A percentile compares a stretch with the other conserved stretches of the same genome.
phyloP scores from a whole-genome alignment of 2,329 filamentous ascomycete species.

The Aspergillus sclerotialis region DNA sequence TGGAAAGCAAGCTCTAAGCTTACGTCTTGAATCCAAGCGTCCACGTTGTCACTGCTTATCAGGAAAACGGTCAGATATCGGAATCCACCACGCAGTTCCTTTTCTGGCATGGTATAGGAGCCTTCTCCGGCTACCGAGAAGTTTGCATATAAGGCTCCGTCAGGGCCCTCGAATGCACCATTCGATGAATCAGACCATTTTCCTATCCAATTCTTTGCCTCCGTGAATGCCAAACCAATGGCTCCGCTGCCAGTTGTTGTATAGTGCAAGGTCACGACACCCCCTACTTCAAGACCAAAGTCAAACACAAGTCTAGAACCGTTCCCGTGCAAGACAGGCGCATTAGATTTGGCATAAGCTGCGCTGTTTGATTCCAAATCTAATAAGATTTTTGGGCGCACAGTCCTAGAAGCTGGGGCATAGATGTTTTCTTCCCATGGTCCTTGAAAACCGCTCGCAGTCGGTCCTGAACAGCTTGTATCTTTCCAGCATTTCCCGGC shows the following conservation, averaged over 20 bases:
- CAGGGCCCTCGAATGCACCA: conserved; percentile 36
- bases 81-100: conserved; percentile 38
- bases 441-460: conserved; percentile 47
- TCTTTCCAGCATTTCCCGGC: conserved; percentile 47
- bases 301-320: conserved; percentile 51
- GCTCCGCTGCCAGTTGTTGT: conserved; percentile 31
- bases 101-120: conserved; percentile 33
- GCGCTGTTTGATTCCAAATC: conserved; percentile 20
- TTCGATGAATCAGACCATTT: conserved; percentile 44
- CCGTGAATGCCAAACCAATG: conserved; percentile 43
- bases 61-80: conserved; percentile 39
- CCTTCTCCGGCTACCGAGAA: conserved; percentile 26
- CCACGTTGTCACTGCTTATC: conserved; percentile 21
- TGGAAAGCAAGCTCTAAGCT: conserved; percentile 42
- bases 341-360: conserved; percentile 24
- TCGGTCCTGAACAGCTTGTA: conserved; percentile 46
- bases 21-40: conserved; percentile 31
- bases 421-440: conserved; percentile 54
- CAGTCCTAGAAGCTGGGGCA: conserved; percentile 46
- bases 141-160: conserved; percentile 33
- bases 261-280: conserved; percentile 48
- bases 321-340: conserved; percentile 35
- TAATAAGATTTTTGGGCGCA: conserved; percentile 41
- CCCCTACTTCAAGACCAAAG: conserved; percentile 54
- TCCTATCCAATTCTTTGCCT: conserved; percentile 44